phyloP scores from a whole-genome alignment of 2,329 filamentous ascomycete species.

The Epichloe typhina region DNA sequence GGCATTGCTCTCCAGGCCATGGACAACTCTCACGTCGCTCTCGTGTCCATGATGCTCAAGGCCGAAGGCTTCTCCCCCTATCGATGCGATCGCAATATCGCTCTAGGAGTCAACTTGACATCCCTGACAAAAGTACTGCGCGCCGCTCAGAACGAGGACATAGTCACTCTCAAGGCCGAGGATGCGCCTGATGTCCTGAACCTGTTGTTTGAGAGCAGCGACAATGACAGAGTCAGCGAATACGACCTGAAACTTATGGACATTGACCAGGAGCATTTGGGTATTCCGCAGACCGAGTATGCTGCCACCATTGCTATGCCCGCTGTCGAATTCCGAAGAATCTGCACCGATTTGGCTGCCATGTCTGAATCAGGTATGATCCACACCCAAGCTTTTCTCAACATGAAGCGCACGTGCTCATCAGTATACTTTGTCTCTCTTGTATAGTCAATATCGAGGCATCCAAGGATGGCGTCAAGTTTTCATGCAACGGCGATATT shows the following conservation, averaged over 20 bases:
- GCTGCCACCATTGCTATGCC: slow-evolving; percentile 85
- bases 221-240: slow-evolving; percentile 86
- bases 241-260: slow-evolving; percentile 99
- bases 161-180: slow-evolving; percentile 92
- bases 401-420: neutral
- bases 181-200: slow-evolving; percentile 93
- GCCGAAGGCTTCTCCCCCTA: slow-evolving; percentile 88
- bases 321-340: slow-evolving; percentile 78
- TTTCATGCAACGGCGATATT: slow-evolving; percentile 86
- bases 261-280: slow-evolving; percentile 98
- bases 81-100: slow-evolving; percentile 98
- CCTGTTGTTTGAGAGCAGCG: slow-evolving; percentile 82
- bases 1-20: slow-evolving; percentile 97
- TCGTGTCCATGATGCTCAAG: slow-evolving; percentile 98
- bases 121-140: slow-evolving; percentile 96
- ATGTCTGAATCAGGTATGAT: slow-evolving; percentile 83
- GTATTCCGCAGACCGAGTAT: slow-evolving; percentile 98
- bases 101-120: slow-evolving; percentile 90
- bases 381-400: neutral
- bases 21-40: slow-evolving; percentile 99
- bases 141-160: slow-evolving; percentile 85
- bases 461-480: slow-evolving; percentile 94
- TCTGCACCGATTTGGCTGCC: slow-evolving; percentile 81
- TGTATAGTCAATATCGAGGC: slow-evolving; percentile 79
- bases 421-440: neutral